Evolutionary conservation across 257 asterid species (phyloP), one percentile per base, ranked within the genome.

Genomic region (Paraleonurus japonicus): DNA sequence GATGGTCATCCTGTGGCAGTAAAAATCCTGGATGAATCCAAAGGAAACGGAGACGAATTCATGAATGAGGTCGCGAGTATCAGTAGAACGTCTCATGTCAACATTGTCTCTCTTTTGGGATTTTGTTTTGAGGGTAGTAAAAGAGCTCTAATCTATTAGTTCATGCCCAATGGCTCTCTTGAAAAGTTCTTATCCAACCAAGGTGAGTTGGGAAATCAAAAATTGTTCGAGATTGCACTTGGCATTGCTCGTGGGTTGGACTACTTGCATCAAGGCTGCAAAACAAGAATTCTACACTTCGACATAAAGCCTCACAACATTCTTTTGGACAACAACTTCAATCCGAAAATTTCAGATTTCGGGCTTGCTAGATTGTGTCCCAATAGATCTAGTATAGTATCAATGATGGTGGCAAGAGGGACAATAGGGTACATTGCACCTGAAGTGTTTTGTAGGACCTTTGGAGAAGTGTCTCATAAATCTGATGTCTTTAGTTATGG

Each of bases 271-370:
- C 70, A 50, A 3, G 80, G 77, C 5, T 79, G 83, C 62, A 78
- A 67, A n/a, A 78, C 55, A 0, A 48, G 78, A 1, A 75, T 75
- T 4, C 3, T 81, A 28, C 86, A 81, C 45, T 73, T 82, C 3
- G 84, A 76, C 63, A 76, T 82, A 69, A 82, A 79, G 75, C 84
- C 84, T 61, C 83, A 82, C 1, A 79, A 82, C 23, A 82, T 82
- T 51, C 78, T 79, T 13, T 64, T 83, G 16, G 81, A 78, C 5
- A 50, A 81, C 5, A 43, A 75, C 7, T 72, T 83, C 0, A 68
- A 75, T 22, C 87, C 87, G 1, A 83, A 77, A 26, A 80, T 83
- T 11, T 54, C 85, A 0, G 84, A 81, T 33, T 78, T 83, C 3
- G 84, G 84, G 1, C 80, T 78, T 5, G 80, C 85, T 3, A 78